Base-by-base conservation (phyloP, 495 filamentous ascomycete species). In the Opeltia flavorubescens region DNA sequence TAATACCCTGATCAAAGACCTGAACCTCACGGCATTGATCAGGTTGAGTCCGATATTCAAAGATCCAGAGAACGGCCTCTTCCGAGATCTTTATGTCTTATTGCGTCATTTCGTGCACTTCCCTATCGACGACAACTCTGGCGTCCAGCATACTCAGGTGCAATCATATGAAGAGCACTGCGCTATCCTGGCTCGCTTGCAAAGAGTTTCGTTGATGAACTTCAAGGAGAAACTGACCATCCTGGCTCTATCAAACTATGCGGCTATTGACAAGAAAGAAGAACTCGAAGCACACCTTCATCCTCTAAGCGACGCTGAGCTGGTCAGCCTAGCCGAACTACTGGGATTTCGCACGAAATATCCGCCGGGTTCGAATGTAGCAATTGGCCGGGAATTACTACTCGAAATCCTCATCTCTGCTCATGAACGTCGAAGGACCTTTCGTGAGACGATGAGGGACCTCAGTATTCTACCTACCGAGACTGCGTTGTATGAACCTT, bases 221-320 rank as follows among this genome's bases (percentile, higher is more conserved):
- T 95, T 91, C 67, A 89, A 87, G 53, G 80, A 85, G 9, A 95
- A 94, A 60, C 66, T 99, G 24, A 91, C 80, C 23, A 81, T 96
- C 42, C 69, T 99, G 42, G 86, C 89, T 4, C 66, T 99, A 26
- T 87, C 91, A 1, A 96, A 99, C 53, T 89, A 93, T 57, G 88
- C 83, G 15, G 83, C 84, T 8, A 81, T 96, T 50, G 83, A 88
- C 43, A 76, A 83, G 55, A 72, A 86, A 38, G 60, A 69, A 2
- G 93, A 95, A 49, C 69, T 96, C 9, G 76, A 86, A 60, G 76
- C 77, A 15, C 83, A 94, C 52, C 66, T 96, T 3, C 73, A 77
- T 34, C 66, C 69, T 4, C 68, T 99, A 41, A 74, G 74, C 12
- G 84, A 89, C 40, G 66, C 67, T 2, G 89, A 95, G 59, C 63